Percentiles rank a stretch among this genome's conserved stretches.
phyloP scores from a whole-genome alignment of 2,329 filamentous ascomycete genomes.

The Aspergillus sp. region DNA sequence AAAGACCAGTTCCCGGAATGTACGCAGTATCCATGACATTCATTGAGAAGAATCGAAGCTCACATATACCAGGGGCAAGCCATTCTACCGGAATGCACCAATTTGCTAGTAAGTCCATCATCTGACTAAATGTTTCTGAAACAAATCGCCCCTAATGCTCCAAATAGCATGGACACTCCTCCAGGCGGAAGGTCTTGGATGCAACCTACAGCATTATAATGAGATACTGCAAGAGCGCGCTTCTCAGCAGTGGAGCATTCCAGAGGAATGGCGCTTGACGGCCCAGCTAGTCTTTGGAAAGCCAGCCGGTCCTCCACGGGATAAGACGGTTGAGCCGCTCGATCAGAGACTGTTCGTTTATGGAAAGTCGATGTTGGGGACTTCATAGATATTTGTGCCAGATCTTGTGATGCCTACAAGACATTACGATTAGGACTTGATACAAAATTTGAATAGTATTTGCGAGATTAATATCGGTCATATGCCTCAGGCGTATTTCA shows the following conservation, averaged over 20 bases:
- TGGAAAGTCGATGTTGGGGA: conserved; percentile 18
- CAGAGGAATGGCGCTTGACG: conserved; percentile 65
- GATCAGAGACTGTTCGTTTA: conserved; percentile 30
- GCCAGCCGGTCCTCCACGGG: conserved; percentile 15
- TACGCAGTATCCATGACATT: not conserved
- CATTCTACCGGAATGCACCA: not conserved
- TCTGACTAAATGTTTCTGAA: not conserved
- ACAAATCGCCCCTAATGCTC: conserved; percentile 2
- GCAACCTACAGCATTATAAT: conserved; percentile 91
- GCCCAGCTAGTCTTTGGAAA: conserved; percentile 76
- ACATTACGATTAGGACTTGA: too few species aligned
- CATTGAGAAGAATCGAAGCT: not conserved
- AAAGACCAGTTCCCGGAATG: not conserved
- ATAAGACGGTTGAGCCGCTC: conserved; percentile 25
- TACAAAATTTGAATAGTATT: too few species aligned
- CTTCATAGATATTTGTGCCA: too few species aligned
- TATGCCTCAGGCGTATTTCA: too few species aligned
- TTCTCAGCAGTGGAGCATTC: conserved; percentile 60
- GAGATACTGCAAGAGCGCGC: conserved; percentile 71
- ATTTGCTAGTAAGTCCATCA: not conserved
- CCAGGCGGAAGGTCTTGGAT: conserved; percentile 73
- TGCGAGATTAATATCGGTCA: too few species aligned
- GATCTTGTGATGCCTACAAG: too few species aligned
- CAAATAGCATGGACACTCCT: conserved; percentile 64
- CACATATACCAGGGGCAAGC: not conserved